These are phyloP conservation scores for Verruconis gallopava DNA, from an alignment of 2,329 filamentous ascomycete genomes.

Conservation along the genomic window DNA sequence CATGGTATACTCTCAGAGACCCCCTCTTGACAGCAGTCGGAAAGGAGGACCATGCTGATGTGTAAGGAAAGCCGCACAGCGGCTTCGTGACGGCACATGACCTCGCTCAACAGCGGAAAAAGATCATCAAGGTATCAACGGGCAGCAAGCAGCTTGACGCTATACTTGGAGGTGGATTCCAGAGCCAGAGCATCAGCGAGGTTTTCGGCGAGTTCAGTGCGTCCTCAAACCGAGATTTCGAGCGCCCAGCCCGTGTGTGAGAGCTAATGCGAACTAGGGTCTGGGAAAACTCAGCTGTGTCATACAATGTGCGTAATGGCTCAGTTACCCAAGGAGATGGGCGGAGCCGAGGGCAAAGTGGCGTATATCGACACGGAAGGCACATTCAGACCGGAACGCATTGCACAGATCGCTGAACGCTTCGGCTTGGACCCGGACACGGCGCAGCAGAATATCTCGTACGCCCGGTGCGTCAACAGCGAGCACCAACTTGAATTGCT, in stretches of 20 bases:
- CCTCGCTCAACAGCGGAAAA: conserved; percentile 48
- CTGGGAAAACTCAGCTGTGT: conserved; percentile 56
- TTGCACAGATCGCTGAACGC: conserved; percentile 52
- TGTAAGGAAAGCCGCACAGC: conserved; percentile 24
- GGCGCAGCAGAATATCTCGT: conserved; percentile 54
- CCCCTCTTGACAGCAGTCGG: too few species aligned
- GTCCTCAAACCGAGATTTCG: background rate
- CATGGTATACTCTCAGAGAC: conserved; percentile 28
- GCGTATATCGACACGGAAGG: conserved; percentile 55
- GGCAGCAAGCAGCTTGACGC: conserved; percentile 57
- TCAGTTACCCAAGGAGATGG: conserved; percentile 45
- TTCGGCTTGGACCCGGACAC: conserved; percentile 46
- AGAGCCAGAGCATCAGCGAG: conserved; percentile 57
- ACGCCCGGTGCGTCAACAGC: conserved; percentile 51
- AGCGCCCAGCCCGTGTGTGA: background rate
- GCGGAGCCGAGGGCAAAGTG: conserved; percentile 55
- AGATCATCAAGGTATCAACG: conserved; percentile 52
- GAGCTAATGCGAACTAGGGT: conserved; percentile 26
- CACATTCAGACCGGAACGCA: conserved; percentile 54
- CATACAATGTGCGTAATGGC: conserved; percentile 57
- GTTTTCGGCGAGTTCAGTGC: conserved; percentile 46
- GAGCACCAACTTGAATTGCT: conserved; percentile 53
- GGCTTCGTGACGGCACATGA: conserved; percentile 56
- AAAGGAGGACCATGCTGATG: background rate
- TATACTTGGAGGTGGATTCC: conserved; percentile 53